Evolutionary conservation across 2,329 filamentous ascomycete genomes (phyloP).

Genomic region (Pyrenophora seminiperda): DNA sequence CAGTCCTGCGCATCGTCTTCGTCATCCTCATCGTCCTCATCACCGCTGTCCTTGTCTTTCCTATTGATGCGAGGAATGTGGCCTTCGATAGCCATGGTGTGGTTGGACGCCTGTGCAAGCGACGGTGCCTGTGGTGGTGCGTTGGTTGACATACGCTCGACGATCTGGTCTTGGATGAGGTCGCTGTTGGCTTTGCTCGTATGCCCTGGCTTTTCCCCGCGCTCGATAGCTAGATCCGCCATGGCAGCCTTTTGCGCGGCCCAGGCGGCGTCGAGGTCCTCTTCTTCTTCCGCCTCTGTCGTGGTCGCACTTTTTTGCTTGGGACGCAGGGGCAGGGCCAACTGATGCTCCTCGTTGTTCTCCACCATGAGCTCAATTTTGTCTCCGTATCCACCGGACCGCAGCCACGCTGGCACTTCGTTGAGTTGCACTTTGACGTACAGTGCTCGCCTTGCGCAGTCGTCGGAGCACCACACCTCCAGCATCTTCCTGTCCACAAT

Average conservation of each 20-base stretch:
- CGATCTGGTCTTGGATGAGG: constrained; percentile 40
- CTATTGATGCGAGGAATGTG: constrained; percentile 40
- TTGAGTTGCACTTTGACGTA: constrained; percentile 88
- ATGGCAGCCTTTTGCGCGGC: constrained; percentile 42
- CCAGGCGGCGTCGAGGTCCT: constrained; percentile 39
- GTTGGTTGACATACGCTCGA: constrained; percentile 31
- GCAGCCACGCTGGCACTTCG: constrained; percentile 84
- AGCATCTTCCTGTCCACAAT: constrained; percentile 74
- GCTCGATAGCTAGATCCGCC: constrained; percentile 51
- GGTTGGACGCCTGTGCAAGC: constrained; percentile 22
- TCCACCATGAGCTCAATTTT: constrained; percentile 50
- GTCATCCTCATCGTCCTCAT: constrained; percentile 30
- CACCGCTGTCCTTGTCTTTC: constrained; percentile 17
- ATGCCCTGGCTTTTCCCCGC: constrained; percentile 49
- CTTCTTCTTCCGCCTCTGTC: constrained; percentile 35
- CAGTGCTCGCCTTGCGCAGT: constrained; percentile 77
- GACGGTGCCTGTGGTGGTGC: constrained; percentile 36
- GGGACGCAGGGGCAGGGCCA: constrained; percentile 35
- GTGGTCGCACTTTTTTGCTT: constrained; percentile 25
- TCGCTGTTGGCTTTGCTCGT: constrained; percentile 40
- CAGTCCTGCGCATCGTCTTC: constrained; percentile 40
- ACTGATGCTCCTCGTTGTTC: constrained; percentile 35
- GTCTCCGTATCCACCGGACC: constrained; percentile 58
- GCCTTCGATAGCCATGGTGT: constrained; percentile 48
- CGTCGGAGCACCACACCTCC: constrained; percentile 84